phyloP scores from a whole-genome alignment of 805 yeast genomes.

The Cyberlindnera mississippiensis region DNA sequence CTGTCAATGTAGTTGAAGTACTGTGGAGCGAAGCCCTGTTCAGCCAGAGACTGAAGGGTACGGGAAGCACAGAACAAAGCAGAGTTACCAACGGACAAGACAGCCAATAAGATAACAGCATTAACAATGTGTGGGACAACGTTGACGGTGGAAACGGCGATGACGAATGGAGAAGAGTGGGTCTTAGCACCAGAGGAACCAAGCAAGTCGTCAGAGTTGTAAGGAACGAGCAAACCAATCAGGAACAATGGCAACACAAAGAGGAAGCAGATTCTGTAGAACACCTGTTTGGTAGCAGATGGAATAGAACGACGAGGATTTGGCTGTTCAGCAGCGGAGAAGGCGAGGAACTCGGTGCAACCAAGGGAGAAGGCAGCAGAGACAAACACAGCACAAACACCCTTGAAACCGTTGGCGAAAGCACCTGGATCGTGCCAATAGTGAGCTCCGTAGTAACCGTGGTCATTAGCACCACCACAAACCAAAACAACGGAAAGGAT shows the following conservation, averaged over 20 bases:
- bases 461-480: constrained; percentile 55
- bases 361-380: constrained; percentile 63
- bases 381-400: constrained; percentile 59
- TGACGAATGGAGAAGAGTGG: constrained; percentile 69
- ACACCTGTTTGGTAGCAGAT: constrained; percentile 59
- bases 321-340: constrained; percentile 63
- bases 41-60: constrained; percentile 62
- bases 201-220: constrained; percentile 44
- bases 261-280: constrained; percentile 59
- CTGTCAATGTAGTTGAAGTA: constrained; percentile 49
- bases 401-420: constrained; percentile 45
- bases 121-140: constrained; percentile 72
- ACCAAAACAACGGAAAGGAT: constrained; percentile 51
- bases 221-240: constrained; percentile 61
- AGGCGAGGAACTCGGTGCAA: constrained; percentile 62
- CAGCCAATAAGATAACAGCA: constrained; percentile 69
- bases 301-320: constrained; percentile 59
- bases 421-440: constrained; percentile 60
- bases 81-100: constrained; percentile 73
- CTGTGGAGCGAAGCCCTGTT: constrained; percentile 65
- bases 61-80: constrained; percentile 73
- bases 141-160: constrained; percentile 58
- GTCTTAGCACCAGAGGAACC: constrained; percentile 50
- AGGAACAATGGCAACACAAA: constrained; percentile 51
- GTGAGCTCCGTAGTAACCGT: constrained; percentile 54